Conservation (phyloP, 163 green algal genomes). For the Chlamydomonas reinhardtii region DNA sequence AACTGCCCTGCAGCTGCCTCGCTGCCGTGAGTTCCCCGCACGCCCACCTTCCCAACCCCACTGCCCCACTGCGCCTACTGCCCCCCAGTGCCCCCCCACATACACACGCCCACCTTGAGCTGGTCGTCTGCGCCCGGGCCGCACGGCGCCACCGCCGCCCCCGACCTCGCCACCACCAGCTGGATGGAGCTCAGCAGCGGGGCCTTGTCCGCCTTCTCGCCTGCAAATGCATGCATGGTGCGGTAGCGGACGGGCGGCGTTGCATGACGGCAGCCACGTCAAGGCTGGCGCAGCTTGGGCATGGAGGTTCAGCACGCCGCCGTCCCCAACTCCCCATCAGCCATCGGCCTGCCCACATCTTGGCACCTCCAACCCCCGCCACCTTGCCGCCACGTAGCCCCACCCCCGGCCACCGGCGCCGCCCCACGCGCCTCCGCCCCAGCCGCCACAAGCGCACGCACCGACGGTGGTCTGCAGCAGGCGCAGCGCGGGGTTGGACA, state of each 20-base stretch:
- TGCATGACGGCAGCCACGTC: too few species aligned
- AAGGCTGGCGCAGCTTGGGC: too few species aligned
- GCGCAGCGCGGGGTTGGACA: conserved; percentile 81
- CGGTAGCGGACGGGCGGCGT: background rate
- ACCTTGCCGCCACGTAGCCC: background rate
- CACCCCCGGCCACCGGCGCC: background rate
- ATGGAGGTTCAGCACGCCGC: background rate
- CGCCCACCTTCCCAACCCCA: too few species aligned
- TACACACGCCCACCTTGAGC: conserved; percentile 20
- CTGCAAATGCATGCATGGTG: too few species aligned
- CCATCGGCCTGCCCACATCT: background rate
- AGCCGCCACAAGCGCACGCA: conserved; percentile 7
- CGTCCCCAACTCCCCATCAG: too few species aligned
- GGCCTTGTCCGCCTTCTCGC: conserved; percentile 62
- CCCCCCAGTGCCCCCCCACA: too few species aligned
- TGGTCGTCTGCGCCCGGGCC: conserved; percentile 19
- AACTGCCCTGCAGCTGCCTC: too few species aligned
- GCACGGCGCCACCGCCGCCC: conserved; percentile 38
- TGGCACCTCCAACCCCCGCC: background rate
- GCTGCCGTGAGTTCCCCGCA: too few species aligned
- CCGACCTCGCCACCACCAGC: conserved; percentile 51
- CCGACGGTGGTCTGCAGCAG: conserved; percentile 71
- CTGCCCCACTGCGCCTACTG: too few species aligned
- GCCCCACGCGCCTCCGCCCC: too few species aligned
- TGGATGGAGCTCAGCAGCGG: conserved; percentile 58